Base-by-base conservation (phyloP, 148 eudicot species). In the Cornus kousa region DNA sequence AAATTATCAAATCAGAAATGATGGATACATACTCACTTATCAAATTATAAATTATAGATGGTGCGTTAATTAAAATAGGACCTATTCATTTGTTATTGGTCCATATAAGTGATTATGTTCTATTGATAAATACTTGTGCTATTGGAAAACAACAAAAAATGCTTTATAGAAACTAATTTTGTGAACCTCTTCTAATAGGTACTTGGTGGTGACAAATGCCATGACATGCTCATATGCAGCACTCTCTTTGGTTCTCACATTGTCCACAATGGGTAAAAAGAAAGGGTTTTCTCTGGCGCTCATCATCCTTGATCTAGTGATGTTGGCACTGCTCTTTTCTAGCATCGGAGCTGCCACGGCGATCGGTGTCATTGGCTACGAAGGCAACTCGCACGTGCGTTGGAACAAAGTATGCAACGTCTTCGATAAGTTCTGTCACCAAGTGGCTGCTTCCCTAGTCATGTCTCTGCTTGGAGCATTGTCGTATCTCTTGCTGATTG, bases 331-430 rank as follows among this genome's bases (percentile, higher is more conserved):
- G 24, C 82, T 93, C 66, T 88, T 83, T 74, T 89, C 94, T 4
- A 73, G 82, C 79, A 71, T 74, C 50, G 94, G 97, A 5, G 94
- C 94, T 6, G 80, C 89, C 16, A 60, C 73, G 3, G 88, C 89
- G 12, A 78, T 87, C 39, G 97, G 97, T 2, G 28, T 89, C 8
- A 66, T 93, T 10, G 97, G 97, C 11, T 43, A 60, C 23, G 16
- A 88, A 16, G 97, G 97, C 3, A 93, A 93, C 81, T 78, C 91
- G 9, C 97, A 93, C 84, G 79, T 89, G 65, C 85, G 67, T 28
- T 93, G 97, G 97, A 76, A 80, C 71, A 91, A 93, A 79, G 94
- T 93, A 28, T 93, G 97, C 77, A 72, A 88, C 76, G 83, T 82
- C 43, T 88, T 84, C 75, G 85, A 43, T 0, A 86, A 75, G 68